These are phyloP conservation scores for Patellaria atrata DNA, from an alignment of 495 filamentous ascomycete species.

Conservation along the genomic window DNA sequence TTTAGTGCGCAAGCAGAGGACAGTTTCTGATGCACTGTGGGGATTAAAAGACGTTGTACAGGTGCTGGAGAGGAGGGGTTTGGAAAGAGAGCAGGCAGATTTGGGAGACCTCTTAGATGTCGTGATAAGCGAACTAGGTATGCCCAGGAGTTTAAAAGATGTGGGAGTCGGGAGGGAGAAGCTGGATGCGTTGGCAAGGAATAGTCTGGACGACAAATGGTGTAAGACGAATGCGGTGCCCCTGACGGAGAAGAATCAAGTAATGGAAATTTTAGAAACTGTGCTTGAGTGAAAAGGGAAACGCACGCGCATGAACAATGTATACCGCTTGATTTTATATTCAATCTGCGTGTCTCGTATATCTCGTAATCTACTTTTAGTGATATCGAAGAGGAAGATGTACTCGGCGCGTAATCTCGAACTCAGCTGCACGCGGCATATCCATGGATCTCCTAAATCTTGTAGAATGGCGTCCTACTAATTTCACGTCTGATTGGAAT, in stretches of 20 bases:
- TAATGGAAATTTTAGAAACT: conserved; percentile 41
- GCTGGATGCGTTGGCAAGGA: conserved; percentile 36
- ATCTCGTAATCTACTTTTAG: no score
- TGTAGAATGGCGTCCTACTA: no score
- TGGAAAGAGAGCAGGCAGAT: conserved; percentile 29
- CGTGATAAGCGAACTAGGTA: conserved; percentile 39
- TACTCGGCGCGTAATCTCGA: no score
- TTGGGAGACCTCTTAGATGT: conserved; percentile 41
- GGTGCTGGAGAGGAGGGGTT: conserved; percentile 28
- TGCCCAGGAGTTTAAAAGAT: conserved; percentile 42
- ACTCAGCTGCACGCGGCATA: no score
- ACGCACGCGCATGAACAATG: no score
- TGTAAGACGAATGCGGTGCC: conserved; percentile 36
- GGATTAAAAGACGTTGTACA: conserved; percentile 30
- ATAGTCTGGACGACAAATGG: conserved; percentile 39
- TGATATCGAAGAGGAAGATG: no score
- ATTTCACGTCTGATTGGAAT: no score
- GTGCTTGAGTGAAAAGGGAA: no score
- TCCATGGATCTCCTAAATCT: no score
- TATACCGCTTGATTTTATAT: no score
- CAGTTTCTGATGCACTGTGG: conserved; percentile 36
- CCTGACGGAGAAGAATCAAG: conserved; percentile 35
- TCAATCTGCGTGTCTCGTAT: no score
- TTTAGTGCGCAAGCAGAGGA: conserved; percentile 33
- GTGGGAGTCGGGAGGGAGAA: conserved; percentile 40